Evolutionary conservation across 495 filamentous ascomycete species (phyloP).

Genomic region (Tuber melanosporum): DNA sequence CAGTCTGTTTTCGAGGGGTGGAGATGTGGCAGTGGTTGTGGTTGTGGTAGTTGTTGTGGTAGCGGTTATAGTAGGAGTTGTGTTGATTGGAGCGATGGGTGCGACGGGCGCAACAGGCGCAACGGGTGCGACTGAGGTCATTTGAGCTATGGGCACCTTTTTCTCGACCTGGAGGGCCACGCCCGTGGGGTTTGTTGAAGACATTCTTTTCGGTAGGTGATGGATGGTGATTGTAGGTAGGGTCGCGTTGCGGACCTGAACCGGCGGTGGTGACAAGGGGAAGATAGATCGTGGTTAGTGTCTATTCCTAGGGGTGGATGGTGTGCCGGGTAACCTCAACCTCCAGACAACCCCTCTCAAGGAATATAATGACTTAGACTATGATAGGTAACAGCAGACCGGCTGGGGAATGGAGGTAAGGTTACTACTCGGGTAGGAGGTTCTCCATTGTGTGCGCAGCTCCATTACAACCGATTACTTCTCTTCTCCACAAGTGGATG

Average conservation of each 20-base stretch:
- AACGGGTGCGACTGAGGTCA: background rate
- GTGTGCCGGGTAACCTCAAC: slow-evolving; percentile 1
- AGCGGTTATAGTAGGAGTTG: background rate
- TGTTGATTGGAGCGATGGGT: slow-evolving; percentile 1
- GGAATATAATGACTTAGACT: background rate
- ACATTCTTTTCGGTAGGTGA: background rate
- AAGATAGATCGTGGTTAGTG: background rate
- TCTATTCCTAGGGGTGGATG: background rate
- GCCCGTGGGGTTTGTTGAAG: background rate
- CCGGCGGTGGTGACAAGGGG: background rate
- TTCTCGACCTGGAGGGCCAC: background rate
- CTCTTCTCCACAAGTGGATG: background rate
- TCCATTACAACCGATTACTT: too few relatives aligned
- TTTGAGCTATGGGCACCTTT: background rate
- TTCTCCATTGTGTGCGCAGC: background rate
- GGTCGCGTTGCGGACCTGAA: background rate
- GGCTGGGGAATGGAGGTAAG: background rate
- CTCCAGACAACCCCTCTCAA: background rate
- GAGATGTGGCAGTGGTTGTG: background rate
- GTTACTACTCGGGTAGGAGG: too few relatives aligned
- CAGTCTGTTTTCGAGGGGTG: background rate
- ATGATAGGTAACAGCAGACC: too few relatives aligned
- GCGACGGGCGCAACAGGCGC: background rate
- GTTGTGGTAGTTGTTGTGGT: background rate
- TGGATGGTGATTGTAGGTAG: slow-evolving; percentile 1